Conservation (phyloP, 257 asterid species). For the Plectranthus barbatus region DNA sequence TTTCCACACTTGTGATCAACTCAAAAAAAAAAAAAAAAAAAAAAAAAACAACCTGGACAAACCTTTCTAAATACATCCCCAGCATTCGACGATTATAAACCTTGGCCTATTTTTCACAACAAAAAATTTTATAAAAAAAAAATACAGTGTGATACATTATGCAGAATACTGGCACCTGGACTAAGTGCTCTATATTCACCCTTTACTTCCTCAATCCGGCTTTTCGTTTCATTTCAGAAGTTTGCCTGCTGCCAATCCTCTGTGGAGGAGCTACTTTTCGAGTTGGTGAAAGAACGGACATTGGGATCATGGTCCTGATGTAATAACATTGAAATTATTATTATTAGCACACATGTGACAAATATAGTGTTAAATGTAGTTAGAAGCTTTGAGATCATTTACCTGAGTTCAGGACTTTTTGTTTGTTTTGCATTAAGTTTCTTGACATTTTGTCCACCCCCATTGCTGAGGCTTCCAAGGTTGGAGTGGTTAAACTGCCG, state of each 20-base stretch:
- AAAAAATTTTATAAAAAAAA: too few species aligned
- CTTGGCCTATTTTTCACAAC: not conserved
- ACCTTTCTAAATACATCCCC: not conserved
- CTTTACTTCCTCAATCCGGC: constrained; percentile 51
- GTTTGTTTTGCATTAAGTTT: constrained; percentile 37
- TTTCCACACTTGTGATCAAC: not conserved
- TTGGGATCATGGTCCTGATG: constrained; percentile 56
- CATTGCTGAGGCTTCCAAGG: constrained; percentile 38
- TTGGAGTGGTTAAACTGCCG: constrained; percentile 77
- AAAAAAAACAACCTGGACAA: not conserved
- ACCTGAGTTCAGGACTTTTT: constrained; percentile 70
- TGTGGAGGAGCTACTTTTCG: constrained; percentile 43
- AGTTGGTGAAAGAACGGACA: constrained; percentile 57
- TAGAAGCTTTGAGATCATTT: not conserved
- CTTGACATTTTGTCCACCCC: constrained; percentile 41
- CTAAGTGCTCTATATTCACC: not conserved
- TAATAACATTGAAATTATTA: not conserved
- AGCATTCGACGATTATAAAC: not conserved
- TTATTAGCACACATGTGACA: not conserved
- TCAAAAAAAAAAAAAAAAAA: too few species aligned
- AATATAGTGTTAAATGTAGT: not conserved
- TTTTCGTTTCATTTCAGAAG: constrained; percentile 56
- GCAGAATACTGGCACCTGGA: too few species aligned
- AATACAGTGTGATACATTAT: too few species aligned
- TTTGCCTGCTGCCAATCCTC: constrained; percentile 37